A percentile compares a stretch with the other conserved stretches of the same genome.
Conservation (phyloP, 2,329 filamentous ascomycete genomes). For the Diplodia seriata region DNA sequence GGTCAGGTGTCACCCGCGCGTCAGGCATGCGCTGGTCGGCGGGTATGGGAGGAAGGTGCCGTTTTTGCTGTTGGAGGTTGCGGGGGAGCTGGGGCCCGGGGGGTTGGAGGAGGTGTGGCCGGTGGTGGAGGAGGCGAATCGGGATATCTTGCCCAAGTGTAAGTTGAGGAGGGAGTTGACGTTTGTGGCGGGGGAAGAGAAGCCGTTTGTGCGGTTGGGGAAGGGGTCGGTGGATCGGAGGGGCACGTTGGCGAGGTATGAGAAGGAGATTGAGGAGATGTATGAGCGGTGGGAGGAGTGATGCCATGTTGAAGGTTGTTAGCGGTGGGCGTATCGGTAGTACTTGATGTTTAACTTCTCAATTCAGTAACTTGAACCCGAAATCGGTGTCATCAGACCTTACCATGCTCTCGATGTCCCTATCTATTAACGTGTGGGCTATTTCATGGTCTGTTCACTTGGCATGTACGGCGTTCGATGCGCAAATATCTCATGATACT, state of each 20-base stretch:
- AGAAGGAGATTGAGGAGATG: constrained; percentile 8
- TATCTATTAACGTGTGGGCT: neutral
- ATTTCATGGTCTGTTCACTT: neutral
- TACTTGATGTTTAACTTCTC: too few species aligned
- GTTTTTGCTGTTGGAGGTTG: constrained; percentile 8
- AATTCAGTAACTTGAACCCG: too few species aligned
- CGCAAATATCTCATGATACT: neutral
- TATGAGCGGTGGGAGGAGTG: neutral
- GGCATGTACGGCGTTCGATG: neutral
- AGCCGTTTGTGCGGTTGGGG: constrained; percentile 9
- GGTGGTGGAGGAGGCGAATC: constrained; percentile 31
- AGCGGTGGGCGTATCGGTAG: too few species aligned
- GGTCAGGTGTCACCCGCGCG: neutral
- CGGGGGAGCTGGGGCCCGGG: neutral
- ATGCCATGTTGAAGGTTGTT: too few species aligned
- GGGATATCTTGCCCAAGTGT: neutral
- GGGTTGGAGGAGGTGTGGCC: constrained; percentile 14
- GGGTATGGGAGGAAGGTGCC: constrained; percentile 6
- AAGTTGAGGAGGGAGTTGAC: constrained; percentile 12
- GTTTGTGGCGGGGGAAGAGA: constrained; percentile 8
- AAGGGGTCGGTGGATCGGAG: constrained; percentile 25
- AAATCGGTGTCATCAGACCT: too few species aligned
- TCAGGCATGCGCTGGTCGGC: neutral
- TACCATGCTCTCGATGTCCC: neutral
- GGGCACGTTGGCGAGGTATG: constrained; percentile 10